Base-by-base conservation (phyloP, 129 eudicot genomes). In the Flaveria robusta region DNA sequence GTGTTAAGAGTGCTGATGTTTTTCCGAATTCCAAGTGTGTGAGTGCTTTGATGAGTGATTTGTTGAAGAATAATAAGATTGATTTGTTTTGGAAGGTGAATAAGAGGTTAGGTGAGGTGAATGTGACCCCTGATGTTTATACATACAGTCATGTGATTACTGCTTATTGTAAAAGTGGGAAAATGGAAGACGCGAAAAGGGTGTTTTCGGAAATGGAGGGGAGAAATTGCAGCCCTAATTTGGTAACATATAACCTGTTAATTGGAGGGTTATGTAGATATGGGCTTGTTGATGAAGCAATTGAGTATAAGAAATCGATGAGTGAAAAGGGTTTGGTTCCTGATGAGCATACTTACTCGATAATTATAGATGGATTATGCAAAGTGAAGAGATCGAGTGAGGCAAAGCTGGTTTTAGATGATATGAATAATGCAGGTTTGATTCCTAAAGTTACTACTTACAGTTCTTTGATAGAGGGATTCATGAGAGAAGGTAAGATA, bases 41-140 rank as follows among this genome's bases (percentile, higher is more conserved):
- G 65, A 79, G 74, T 20, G 58, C 83, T 15, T 78, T 83, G 50
- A 59, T 75, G 78, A 79, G 71, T 23, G 83, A 83, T 79, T 70
- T 83, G 42, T 83, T 83, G 56, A 79, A 70, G 51, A 52, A 56
- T 71, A 58, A 80, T 45, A 75, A 68, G 72, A 65, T 75, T 82
- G 78, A 72, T 14, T 76, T 84, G 81, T 75, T 83, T 79, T 83
- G 84, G 82, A 79, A 79, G 62, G 79, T 79, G 34, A 75, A 80
- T 39, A 59, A 70, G 76, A 68, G 26, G 29, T 58, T 83, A 50
- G 2, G 6, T 15, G 82, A 83, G 41, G 81, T n/a, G 1, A 46
- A 75, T 10, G 68, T 74, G 34, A 24, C 19, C 6, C 67, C 27
- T 54, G 79, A 83, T 79, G 81, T 64, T 54, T 84, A 79, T 54